Evolutionary conservation across 202 grass and related monocot genomes (phyloP), one percentile per base, ranked within the genome.

Genomic region (Saccharum hybrid): DNA sequence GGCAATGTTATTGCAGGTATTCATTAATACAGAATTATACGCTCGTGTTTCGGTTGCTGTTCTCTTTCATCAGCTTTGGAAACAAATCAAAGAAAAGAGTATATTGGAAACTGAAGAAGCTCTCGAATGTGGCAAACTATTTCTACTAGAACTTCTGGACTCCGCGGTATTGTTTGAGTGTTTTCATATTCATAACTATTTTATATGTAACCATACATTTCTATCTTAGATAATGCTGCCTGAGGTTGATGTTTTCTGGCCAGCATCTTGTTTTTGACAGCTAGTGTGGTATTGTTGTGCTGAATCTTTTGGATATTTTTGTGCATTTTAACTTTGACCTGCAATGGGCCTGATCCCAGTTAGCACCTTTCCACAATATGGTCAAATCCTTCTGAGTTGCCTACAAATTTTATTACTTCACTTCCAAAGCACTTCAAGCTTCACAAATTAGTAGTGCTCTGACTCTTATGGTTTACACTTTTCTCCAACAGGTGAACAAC

Each of bases 1-100:
- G 65, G 30, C 57, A 66, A 83, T 85, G 13, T 49, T 88, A 68
- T 76, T 94, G 77, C 78, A 98, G 95, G 88, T 91, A 34, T 98
- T 98, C 80, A 93, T 98, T 80, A 98, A 94, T 82, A 98, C 95
- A 72, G 95, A 98, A 83, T 65, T 98, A 77, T 93, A 98, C 83
- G 92, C 95, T 81, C 90, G 95, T 12, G 92, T 92, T 86, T 98
- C 90, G 13, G 83, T 98, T 85, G 90, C 95, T 81, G 86, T 89
- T 89, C 85, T 98, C 60, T 98, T 94, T 81, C 73, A 93, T 63
- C 85, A 91, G 68, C 75, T 92, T 42, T 84, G 80, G 63, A 90
- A 90, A 52, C 88, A 87, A 85, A 76, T 73, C 56, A 81, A 84
- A 56, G 66, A 71, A 72, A 68, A 82, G 16, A 67, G 52, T 48